Percentiles rank a stretch among this genome's conserved stretches.
Conservation (phyloP, 139 green algal genomes). For the Chlamydomonas asymmetrica region DNA sequence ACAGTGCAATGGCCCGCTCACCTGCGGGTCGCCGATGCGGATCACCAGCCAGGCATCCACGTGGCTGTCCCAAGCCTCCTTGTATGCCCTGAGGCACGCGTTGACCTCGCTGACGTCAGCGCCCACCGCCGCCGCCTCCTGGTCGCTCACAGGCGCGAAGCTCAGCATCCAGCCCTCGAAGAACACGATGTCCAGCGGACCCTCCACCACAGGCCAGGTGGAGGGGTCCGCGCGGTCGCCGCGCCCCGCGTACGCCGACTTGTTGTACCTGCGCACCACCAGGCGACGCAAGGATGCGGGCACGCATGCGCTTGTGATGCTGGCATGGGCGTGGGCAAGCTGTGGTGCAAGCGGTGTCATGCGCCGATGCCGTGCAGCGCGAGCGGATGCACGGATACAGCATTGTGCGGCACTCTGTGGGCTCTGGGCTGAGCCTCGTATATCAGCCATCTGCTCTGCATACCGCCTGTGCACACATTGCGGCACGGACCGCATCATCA, state of each 20-base stretch:
- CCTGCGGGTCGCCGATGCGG: slow-evolving; percentile 73
- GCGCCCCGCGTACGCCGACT: slow-evolving; percentile 74
- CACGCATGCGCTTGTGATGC: too few species aligned
- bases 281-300: too few species aligned
- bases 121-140: slow-evolving; percentile 48
- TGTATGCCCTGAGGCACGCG: slow-evolving; percentile 69
- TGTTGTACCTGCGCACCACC: slow-evolving; percentile 95
- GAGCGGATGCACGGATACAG: too few species aligned
- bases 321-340: too few species aligned
- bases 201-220: slow-evolving; percentile 68
- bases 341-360: too few species aligned
- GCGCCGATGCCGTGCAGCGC: too few species aligned
- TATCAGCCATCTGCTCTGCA: too few species aligned
- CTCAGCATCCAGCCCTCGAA: slow-evolving; percentile 99
- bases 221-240: slow-evolving; percentile 77
- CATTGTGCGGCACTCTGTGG: too few species aligned
- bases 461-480: too few species aligned
- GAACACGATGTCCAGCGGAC: slow-evolving; percentile 86
- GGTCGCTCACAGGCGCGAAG: slow-evolving; percentile 63
- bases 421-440: too few species aligned
- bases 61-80: slow-evolving; percentile 69
- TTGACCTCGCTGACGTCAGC: slow-evolving; percentile 76
- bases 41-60: slow-evolving; percentile 96
- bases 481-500: too few species aligned
- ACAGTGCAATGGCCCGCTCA: slow-evolving; percentile 5